Evolutionary conservation across 2,329 filamentous ascomycete species (phyloP).

Genomic region (Leptographium radiaticola): DNA sequence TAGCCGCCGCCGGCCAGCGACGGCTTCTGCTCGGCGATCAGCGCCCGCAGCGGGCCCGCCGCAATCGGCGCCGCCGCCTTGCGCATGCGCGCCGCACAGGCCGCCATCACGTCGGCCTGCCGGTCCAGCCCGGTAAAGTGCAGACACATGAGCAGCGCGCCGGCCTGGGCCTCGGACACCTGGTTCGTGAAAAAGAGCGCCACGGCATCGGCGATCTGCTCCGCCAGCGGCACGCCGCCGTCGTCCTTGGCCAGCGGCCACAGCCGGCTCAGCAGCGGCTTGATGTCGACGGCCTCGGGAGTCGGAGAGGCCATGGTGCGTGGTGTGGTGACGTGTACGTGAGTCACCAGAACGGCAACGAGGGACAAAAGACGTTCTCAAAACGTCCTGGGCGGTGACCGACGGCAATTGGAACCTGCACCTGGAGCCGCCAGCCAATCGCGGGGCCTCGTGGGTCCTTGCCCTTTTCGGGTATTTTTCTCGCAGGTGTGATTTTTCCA

Average conservation of each 20-base stretch:
- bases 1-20: constrained; percentile 61
- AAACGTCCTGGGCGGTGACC: constrained; percentile 9
- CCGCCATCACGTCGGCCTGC: constrained; percentile 71
- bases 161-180: constrained; percentile 77
- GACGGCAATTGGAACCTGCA: constrained; percentile 5
- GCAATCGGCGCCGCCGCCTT: constrained; percentile 64
- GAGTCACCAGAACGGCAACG: no score
- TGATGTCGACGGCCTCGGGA: constrained; percentile 40
- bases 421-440: not conserved
- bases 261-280: constrained; percentile 58
- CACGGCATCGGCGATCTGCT: constrained; percentile 81
- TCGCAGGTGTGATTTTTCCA: not conserved
- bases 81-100: constrained; percentile 75
- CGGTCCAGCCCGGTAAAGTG: constrained; percentile 85
- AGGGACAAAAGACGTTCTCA: not conserved
- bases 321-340: not conserved
- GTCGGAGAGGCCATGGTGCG: constrained; percentile 3
- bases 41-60: constrained; percentile 41
- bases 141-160: constrained; percentile 75
- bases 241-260: constrained; percentile 41
- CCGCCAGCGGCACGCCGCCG: constrained; percentile 44
- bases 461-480: not conserved
- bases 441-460: not conserved
- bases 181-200: constrained; percentile 84
- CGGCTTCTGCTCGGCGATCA: constrained; percentile 38